Conservation (phyloP, 768 basidiomycete genomes). For the Agaricus blazei region DNA sequence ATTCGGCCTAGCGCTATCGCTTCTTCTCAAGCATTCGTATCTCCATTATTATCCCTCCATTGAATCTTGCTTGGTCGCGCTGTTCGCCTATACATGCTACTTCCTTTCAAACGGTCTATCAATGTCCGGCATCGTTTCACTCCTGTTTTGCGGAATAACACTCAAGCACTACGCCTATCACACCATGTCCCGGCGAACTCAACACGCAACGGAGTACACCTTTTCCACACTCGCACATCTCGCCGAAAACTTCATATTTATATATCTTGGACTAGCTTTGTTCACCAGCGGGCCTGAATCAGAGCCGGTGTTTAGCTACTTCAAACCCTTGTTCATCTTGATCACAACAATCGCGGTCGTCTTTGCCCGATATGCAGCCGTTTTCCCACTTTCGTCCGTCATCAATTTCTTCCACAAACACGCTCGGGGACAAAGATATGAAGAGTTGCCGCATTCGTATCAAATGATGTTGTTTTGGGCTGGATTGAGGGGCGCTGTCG, state of each 20-base stretch:
- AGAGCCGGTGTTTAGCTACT: constrained; percentile 74
- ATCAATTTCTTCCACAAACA: constrained; percentile 92
- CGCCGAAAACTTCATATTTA: constrained; percentile 98
- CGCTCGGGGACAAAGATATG: constrained; percentile 77
- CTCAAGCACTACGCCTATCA: constrained; percentile 99
- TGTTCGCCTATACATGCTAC: constrained; percentile 95
- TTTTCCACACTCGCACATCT: constrained; percentile 92
- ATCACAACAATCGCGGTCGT: constrained; percentile 90
- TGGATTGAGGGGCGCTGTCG: constrained; percentile 92
- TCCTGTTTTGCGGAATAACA: constrained; percentile 98
- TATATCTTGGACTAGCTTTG: constrained; percentile 95
- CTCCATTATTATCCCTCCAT: constrained; percentile 85
- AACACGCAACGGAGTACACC: constrained; percentile 91
- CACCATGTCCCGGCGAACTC: constrained; percentile 95
- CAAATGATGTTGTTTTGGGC: constrained; percentile 99
- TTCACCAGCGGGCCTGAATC: constrained; percentile 84
- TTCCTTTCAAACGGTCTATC: constrained; percentile 97
- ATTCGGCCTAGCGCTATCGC: constrained; percentile 87
- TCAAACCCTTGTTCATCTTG: constrained; percentile 93
- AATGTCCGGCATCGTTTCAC: constrained; percentile 95
- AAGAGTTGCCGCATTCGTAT: constrained; percentile 95
- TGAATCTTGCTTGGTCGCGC: constrained; percentile 93
- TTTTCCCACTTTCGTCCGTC: constrained; percentile 90
- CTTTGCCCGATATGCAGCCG: constrained; percentile 92
- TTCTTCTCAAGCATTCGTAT: constrained; percentile 92